Evolutionary conservation across 345 rosid genomes (phyloP), one percentile per base, ranked within the genome.

Genomic region (Syzygium grande): DNA sequence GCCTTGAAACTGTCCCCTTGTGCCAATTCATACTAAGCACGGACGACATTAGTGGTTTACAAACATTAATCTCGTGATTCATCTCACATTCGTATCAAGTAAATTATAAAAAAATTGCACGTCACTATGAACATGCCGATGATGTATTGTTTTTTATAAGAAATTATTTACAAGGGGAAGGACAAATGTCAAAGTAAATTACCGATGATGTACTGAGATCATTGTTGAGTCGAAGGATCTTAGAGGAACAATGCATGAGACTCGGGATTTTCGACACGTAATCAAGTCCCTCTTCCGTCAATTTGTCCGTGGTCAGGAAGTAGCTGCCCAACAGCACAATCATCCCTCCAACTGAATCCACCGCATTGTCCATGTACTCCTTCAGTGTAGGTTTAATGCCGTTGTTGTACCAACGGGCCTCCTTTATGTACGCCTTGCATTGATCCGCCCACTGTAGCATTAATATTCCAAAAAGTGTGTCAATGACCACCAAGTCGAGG

Each of bases 351-450:
- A 87, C 59, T 5, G 90, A 68, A 51, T 79, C 55, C 52, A 63
- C 86, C 51, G 87, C 87, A 51, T 89, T 87, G 85, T 59, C 58
- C 17, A 77, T 51, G 22, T 89, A 89, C 78, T 87, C 87, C 43
- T 73, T 41, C 30, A 89, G 21, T 8, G 85, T 84, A 17, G 90
- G 90, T 27, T 54, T 85, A 41, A 63, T 9, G 16, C 87, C 89
- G 27, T 30, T 58, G 87, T 87, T 84, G 58, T 79, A 83, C 90
- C 89, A 89, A 51, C 52, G 86, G 7, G 86, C 63, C 86, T 89
- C 90, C 21, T 10, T 14, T 4, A 89, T 59, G 49, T 85, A 85
- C 12, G 87, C 77, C 53, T 85, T 89, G 53, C 90, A 89, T 14
- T 49, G 23, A 54, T 89, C 85, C 27, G 88, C 77, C 90, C 90